Evolutionary conservation across 2,329 filamentous ascomycete species (phyloP).

Genomic region (Scedosporium aurantiacum): DNA sequence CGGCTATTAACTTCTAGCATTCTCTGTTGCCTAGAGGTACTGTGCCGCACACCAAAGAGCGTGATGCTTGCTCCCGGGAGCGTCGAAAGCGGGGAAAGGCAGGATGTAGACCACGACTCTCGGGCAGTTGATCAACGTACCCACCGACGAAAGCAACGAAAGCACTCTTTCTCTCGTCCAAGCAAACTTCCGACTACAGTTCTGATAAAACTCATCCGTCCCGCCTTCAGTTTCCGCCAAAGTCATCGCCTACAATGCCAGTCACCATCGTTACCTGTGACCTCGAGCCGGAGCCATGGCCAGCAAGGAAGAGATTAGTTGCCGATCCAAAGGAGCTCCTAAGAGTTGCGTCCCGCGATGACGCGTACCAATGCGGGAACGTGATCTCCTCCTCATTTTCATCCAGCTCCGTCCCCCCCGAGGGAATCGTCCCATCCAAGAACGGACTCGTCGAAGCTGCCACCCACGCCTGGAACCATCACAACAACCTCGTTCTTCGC

Average conservation of each 20-base stretch:
- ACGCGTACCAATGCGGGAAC: background rate
- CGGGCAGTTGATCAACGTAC: too few relatives aligned
- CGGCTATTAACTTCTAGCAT: too few relatives aligned
- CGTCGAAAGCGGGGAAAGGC: too few relatives aligned
- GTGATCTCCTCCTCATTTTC: background rate
- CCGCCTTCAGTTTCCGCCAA: too few relatives aligned
- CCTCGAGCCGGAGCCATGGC: background rate
- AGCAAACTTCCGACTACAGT: too few relatives aligned
- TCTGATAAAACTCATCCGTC: too few relatives aligned
- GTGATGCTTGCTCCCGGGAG: too few relatives aligned
- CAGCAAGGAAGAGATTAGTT: background rate
- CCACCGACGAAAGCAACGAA: too few relatives aligned
- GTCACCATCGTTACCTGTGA: background rate
- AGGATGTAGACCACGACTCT: too few relatives aligned
- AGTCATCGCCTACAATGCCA: background rate
- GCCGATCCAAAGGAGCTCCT: background rate
- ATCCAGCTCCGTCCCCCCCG: background rate
- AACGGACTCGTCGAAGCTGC: slow-evolving; percentile 28
- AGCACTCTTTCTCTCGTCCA: too few relatives aligned
- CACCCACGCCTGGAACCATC: slow-evolving; percentile 27
- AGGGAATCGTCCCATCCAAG: background rate
- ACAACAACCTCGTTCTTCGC: slow-evolving; percentile 34
- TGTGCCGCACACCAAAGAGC: too few relatives aligned
- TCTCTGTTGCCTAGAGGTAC: too few relatives aligned
- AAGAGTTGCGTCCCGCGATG: background rate